Evolutionary conservation across 257 asterid genomes (phyloP).

Genomic region (Fraxinus excelsior): DNA sequence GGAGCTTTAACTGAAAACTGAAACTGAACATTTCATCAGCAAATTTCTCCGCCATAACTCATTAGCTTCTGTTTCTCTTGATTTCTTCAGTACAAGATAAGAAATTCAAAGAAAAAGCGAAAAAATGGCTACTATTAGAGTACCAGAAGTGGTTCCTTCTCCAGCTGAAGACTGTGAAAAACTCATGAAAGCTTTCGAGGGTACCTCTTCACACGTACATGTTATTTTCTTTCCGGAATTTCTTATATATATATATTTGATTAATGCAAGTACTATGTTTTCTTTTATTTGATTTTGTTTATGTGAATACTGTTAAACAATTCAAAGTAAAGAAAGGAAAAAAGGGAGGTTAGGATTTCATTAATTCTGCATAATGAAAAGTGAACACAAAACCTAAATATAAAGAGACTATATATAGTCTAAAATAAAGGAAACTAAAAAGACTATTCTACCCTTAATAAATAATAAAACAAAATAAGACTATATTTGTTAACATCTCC

Average conservation of each 20-base stretch:
- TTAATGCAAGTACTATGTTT: background rate
- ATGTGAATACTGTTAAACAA: no score
- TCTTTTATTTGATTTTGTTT: background rate
- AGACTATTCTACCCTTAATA: no score
- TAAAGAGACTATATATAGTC: no score
- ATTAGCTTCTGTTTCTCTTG: background rate
- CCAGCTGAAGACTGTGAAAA: conserved; percentile 63
- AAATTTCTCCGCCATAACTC: conserved; percentile 18
- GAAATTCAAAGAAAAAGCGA: background rate
- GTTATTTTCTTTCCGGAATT: no score
- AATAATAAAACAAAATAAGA: no score
- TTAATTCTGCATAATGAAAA: no score
- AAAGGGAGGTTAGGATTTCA: no score
- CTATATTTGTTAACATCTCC: no score
- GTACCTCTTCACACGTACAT: conserved; percentile 27
- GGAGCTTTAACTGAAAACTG: background rate
- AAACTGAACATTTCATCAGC: conserved; percentile 15
- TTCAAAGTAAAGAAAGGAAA: no score
- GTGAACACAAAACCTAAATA: no score
- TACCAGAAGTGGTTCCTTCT: conserved; percentile 61
- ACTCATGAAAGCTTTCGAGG: conserved; percentile 56
- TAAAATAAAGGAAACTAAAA: no score
- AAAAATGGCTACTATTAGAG: conserved; percentile 57
- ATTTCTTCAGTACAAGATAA: background rate
- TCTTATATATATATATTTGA: no score